A percentile compares a stretch with the other conserved stretches of the same genome.
Evolutionary conservation across 306 rosid genomes (phyloP).

Genomic region (Glycine tomentella): DNA sequence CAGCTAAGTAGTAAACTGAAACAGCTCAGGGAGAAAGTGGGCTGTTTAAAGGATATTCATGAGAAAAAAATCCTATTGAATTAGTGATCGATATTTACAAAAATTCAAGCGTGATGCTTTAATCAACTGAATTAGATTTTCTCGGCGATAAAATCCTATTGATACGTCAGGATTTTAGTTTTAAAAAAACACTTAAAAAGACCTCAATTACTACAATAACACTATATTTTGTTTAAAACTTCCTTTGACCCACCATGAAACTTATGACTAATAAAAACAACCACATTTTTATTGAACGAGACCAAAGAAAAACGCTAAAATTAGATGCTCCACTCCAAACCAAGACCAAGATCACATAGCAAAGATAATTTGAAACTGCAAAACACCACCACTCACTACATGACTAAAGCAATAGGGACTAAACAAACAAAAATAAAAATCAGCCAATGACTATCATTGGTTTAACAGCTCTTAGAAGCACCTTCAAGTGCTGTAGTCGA

Average conservation of each 20-base stretch:
- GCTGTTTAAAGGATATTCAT: no score
- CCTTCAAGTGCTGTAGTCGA: constrained; percentile 44
- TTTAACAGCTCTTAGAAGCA: constrained; percentile 46
- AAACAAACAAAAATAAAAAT: constrained; percentile 12
- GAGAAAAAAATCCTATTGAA: no score
- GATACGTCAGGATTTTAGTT: not conserved
- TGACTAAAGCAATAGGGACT: constrained; percentile 19
- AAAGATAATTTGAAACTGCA: constrained; percentile 15
- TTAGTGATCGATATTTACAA: no score
- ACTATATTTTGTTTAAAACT: not conserved
- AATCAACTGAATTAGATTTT: no score
- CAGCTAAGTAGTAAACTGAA: not conserved
- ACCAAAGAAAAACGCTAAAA: not conserved
- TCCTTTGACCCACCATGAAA: not conserved
- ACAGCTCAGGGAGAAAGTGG: not conserved
- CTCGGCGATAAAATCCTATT: not conserved
- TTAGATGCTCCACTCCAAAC: constrained; percentile 30
- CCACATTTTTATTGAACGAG: constrained; percentile 20
- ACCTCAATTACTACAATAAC: not conserved
- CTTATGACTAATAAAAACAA: not conserved
- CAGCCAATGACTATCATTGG: constrained; percentile 8
- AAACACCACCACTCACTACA: constrained; percentile 29
- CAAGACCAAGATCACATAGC: constrained; percentile 37
- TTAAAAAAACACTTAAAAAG: not conserved
- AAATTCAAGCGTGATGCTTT: no score